Evolutionary conservation across 75 land plant species (phyloP).

Genomic region (Cupressus sempervirens): DNA sequence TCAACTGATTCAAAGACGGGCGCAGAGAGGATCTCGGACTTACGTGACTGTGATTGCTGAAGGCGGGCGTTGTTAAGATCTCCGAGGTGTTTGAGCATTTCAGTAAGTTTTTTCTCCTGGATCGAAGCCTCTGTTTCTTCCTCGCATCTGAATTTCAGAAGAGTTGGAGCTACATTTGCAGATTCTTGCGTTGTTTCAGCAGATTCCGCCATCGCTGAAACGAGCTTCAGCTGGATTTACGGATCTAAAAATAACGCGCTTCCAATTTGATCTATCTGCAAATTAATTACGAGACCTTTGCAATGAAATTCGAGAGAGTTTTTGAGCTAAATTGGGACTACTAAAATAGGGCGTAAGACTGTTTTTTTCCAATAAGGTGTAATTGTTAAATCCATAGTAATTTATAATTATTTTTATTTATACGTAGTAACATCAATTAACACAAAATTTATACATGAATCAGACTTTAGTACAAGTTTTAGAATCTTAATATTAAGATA

Average conservation of each 20-base stretch:
- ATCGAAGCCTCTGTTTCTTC: slow-evolving; percentile 4
- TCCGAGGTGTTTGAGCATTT: slow-evolving; percentile 45
- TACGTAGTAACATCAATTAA: too few species aligned
- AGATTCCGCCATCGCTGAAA: not conserved
- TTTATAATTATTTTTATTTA: too few species aligned
- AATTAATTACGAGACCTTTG: too few species aligned
- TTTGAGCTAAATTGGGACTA: too few species aligned
- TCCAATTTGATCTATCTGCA: not conserved
- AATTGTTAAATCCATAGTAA: too few species aligned
- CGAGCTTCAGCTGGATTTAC: not conserved
- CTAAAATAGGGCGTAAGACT: too few species aligned
- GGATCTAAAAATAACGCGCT: not conserved
- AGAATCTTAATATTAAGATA: too few species aligned
- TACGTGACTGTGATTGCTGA: slow-evolving; percentile 22
- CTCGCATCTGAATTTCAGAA: not conserved
- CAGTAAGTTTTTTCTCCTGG: slow-evolving; percentile 35
- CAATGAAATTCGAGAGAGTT: too few species aligned
- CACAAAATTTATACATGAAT: too few species aligned
- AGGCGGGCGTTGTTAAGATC: slow-evolving; percentile 23
- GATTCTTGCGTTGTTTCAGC: not conserved
- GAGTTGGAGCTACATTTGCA: not conserved
- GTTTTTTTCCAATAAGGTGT: too few species aligned
- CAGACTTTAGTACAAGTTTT: too few species aligned
- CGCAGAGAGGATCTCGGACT: slow-evolving; percentile 20
- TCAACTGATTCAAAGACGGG: slow-evolving; percentile 38